Evolutionary conservation across 1,139 yeast genomes (phyloP).

Genomic region (Lodderomyces jiufengensis): DNA sequence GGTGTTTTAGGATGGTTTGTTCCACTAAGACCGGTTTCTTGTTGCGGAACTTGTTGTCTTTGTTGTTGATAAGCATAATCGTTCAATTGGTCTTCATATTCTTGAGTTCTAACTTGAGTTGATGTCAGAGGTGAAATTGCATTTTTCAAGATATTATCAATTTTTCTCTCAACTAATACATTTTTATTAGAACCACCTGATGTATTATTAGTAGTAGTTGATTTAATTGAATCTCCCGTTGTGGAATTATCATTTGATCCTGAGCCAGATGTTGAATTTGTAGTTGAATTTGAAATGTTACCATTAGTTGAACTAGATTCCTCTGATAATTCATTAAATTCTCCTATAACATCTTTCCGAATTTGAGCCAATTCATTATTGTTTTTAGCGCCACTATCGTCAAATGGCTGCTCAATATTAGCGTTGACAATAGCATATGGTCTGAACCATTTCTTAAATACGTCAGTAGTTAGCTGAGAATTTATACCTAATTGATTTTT

Average conservation of each 20-base stretch:
- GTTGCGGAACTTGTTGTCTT: neutral
- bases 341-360: too few species aligned
- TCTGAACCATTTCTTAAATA: slow-evolving; percentile 10
- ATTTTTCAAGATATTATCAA: slow-evolving; percentile 7
- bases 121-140: slow-evolving; percentile 7
- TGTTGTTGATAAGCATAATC: slow-evolving; percentile 1
- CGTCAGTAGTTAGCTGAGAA: neutral
- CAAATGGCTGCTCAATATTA: too few species aligned
- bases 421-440: slow-evolving; percentile 6
- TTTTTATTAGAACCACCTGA: neutral
- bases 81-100: slow-evolving; percentile 4
- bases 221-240: too few species aligned
- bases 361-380: too few species aligned
- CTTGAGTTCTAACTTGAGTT: slow-evolving; percentile 7
- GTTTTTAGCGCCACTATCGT: too few species aligned
- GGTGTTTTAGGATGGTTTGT: neutral
- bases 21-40: neutral
- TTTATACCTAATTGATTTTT: slow-evolving; percentile 5
- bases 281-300: too few species aligned
- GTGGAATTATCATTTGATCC: too few species aligned
- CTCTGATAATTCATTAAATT: too few species aligned
- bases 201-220: neutral
- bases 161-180: slow-evolving; percentile 2
- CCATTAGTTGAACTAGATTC: too few species aligned
- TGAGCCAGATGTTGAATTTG: too few species aligned